Conservation (phyloP, 768 basidiomycete species). For the Termitomyces sp. region DNA sequence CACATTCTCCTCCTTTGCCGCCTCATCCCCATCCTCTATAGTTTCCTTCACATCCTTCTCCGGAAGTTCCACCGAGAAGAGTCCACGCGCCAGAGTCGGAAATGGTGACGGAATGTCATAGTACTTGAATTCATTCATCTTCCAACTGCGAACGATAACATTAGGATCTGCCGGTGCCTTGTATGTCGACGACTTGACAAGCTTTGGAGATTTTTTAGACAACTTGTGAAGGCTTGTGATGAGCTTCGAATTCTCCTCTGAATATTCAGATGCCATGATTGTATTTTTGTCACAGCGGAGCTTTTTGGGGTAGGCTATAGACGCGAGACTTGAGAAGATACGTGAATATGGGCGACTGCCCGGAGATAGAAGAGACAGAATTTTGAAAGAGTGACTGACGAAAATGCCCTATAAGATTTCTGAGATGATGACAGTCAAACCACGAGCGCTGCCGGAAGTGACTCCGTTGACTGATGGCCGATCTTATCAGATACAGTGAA, state of each 20-base stretch:
- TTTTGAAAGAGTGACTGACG: slow-evolving; percentile 8
- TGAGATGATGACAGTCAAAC: background rate
- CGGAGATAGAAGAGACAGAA: slow-evolving; percentile 12
- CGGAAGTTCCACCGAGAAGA: slow-evolving; percentile 66
- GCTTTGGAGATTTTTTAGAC: slow-evolving; percentile 55
- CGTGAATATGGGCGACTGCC: slow-evolving; percentile 13
- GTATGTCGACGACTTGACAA: slow-evolving; percentile 59
- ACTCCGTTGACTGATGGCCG: background rate
- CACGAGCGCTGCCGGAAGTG: background rate
- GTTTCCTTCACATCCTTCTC: slow-evolving; percentile 16
- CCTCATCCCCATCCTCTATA: slow-evolving; percentile 15
- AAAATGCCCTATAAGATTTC: background rate
- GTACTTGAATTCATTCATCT: slow-evolving; percentile 97
- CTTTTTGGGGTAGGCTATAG: background rate
- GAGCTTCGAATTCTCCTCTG: slow-evolving; percentile 52
- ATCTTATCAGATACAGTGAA: slow-evolving; percentile 1
- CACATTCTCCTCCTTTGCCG: background rate
- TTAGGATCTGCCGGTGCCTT: slow-evolving; percentile 51
- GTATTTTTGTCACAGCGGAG: background rate
- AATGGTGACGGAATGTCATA: slow-evolving; percentile 87
- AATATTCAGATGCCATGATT: slow-evolving; percentile 13
- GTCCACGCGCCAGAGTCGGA: slow-evolving; percentile 89
- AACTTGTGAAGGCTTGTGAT: slow-evolving; percentile 50
- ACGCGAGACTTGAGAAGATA: slow-evolving; percentile 4
- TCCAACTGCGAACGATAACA: slow-evolving; percentile 78